These are phyloP conservation scores for Diplodia intermedia DNA, from an alignment of 2,329 filamentous ascomycete species.

Conservation along the genomic window DNA sequence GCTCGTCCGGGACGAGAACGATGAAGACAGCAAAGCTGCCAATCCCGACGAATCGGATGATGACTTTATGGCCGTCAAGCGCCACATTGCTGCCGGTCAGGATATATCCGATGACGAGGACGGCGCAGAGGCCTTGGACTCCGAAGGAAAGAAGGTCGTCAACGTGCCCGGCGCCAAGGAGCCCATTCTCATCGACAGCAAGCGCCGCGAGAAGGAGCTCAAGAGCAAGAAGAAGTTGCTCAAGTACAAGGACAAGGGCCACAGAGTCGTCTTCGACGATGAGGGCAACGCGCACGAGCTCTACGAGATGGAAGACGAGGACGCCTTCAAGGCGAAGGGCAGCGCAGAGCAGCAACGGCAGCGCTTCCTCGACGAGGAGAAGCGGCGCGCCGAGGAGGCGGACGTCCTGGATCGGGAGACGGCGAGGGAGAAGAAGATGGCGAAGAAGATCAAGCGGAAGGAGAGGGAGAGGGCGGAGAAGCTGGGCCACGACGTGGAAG, in stretches of 20 bases:
- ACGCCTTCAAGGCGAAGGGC: conserved; percentile 77
- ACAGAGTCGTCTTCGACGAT: conserved; percentile 89
- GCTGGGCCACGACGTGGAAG: conserved; percentile 46
- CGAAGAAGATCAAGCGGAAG: conserved; percentile 78
- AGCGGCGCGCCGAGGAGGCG: conserved; percentile 71
- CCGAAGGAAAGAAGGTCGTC: conserved; percentile 64
- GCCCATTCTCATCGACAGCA: conserved; percentile 86
- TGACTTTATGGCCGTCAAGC: conserved; percentile 88
- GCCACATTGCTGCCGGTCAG: conserved; percentile 74
- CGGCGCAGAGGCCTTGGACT: conserved; percentile 43
- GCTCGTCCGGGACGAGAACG: conserved; percentile 71
- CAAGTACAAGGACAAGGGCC: conserved; percentile 86
- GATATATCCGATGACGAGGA: conserved; percentile 52
- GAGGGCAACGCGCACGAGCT: conserved; percentile 84
- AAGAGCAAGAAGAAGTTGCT: conserved; percentile 92
- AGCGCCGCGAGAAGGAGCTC: conserved; percentile 93
- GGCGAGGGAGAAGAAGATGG: conserved; percentile 77
- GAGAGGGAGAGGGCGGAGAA: conserved; percentile 65
- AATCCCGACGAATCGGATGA: conserved; percentile 66
- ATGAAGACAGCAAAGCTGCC: conserved; percentile 44
- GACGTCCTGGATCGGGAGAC: conserved; percentile 84
- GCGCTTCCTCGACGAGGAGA: conserved; percentile 79
- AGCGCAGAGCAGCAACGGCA: conserved; percentile 76
- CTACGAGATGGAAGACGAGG: conserved; percentile 88
- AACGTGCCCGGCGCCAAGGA: conserved; percentile 69